These are phyloP conservation scores for Clavariopsis aquatica DNA, from an alignment of 495 filamentous ascomycete genomes.

Conservation along the genomic window DNA sequence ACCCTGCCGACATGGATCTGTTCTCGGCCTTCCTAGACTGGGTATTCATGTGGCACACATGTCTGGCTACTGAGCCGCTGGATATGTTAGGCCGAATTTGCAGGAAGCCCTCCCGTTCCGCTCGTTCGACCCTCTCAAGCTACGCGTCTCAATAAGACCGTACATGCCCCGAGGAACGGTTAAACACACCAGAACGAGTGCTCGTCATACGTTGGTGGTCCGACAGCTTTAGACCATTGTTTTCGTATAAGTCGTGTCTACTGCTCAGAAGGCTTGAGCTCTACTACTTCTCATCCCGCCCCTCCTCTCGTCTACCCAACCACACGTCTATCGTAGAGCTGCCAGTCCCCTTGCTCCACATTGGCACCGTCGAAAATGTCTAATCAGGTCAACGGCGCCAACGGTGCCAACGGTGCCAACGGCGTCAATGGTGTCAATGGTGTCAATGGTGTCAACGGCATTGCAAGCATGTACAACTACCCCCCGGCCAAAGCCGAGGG, in stretches of 20 bases:
- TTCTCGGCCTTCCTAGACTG: constrained; percentile 1
- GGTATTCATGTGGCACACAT: background rate
- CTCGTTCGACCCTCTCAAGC: background rate
- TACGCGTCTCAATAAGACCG: constrained; percentile 15
- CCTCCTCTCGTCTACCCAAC: constrained; percentile 5
- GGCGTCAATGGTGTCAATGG: constrained; percentile 42
- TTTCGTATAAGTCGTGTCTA: background rate
- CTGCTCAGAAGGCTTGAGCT: constrained; percentile 10
- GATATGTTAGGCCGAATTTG: constrained; percentile 26
- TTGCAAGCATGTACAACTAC: constrained; percentile 35
- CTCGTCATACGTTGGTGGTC: constrained; percentile 27
- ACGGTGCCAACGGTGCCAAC: constrained; percentile 42
- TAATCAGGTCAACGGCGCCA: constrained; percentile 36
- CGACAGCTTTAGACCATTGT: constrained; percentile 9
- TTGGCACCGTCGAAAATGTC: constrained; percentile 40
- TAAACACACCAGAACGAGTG: constrained; percentile 18
- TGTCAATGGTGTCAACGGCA: constrained; percentile 41
- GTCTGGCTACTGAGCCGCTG: background rate
- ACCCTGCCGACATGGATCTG: constrained; percentile 1
- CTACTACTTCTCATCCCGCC: background rate
- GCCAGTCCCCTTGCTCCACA: background rate
- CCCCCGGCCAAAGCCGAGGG: constrained; percentile 38
- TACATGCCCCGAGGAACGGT: constrained; percentile 27
- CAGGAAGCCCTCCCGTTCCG: constrained; percentile 7
- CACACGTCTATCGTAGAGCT: background rate